Evolutionary conservation across 495 filamentous ascomycete species (phyloP), one percentile per base, ranked within the genome.

Genomic region (Lentithecium fluviatile): DNA sequence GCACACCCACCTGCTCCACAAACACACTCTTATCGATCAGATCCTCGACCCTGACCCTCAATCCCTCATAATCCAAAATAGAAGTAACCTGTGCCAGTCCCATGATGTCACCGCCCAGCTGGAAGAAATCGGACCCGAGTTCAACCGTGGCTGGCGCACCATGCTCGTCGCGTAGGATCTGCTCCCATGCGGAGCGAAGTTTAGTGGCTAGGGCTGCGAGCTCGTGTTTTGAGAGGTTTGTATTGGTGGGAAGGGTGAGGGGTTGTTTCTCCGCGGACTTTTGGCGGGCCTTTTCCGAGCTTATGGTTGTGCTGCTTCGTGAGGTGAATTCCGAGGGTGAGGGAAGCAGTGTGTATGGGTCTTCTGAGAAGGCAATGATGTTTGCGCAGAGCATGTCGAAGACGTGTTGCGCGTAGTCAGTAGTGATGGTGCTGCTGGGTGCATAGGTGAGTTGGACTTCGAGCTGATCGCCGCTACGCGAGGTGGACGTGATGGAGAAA

Each of bases 31-130:
- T 74, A 15, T 76, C 72, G 17, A 82, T 74, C 45, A 82, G 69
- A 60, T 82, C 79, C 59, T 82, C 80, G 0, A 83, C 69, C 5
- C 75, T 71, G 8, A 82, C 70, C 40, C 74, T 72, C 45, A 79
- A 72, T n/a, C 78, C 77, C 52, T 81, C 77, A 54, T 80, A 73
- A 42, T 79, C 75, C 0, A 83, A 69, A 2, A 81, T 69, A 66
- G 74, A 76, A 17, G 72, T 71, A 13, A 82, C 66, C 49, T 78
- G 77, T 0, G 78, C 80, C 49, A 83, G 73, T 21, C 73, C 77
- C 68, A 81, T 76, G 38, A 82, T 72, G 56, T 83, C 80, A 13
- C 80, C 80, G 11, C 80, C 80, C 0, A 80, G 73, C 2, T 77
- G 73, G 64, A 81, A 83, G 71, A 83, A 82, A 0, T 77, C 78